Base-by-base conservation (phyloP, 768 basidiomycete genomes). In the Mycena crocata region DNA sequence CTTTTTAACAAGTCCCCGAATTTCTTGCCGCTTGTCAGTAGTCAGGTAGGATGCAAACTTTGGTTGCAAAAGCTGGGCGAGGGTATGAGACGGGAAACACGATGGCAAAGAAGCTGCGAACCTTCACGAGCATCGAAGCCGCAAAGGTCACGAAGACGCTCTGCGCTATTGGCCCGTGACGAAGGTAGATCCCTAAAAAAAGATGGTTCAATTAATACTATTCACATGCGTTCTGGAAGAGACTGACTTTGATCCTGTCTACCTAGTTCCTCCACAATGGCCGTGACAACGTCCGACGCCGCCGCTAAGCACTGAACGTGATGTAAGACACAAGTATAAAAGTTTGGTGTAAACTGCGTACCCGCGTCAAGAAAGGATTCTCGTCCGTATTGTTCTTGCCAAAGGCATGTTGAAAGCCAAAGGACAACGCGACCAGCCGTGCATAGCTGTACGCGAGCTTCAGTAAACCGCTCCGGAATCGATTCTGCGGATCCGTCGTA, bases 91-190 rank as follows among this genome's bases (percentile, higher is more conserved):
- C 45, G 12, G 21, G 26, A 28, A 19, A 12, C 21, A 8, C n/a
- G 49, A n/a, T n/a, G 34, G 44, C 26, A 6, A n/a, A 42, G 19
- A 32, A 56, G 58, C 31, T 8, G 28, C 78, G 52, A 73, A 90
- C 91, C 83, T 95, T 94, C 68, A 95, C 85, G 19, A 95, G 82
- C 82, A 95, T 95, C 2, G 93, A 90, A 12, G 90, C 88, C 13
- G 93, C 93, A 67, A 94, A 94, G 0, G 90, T 92, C 28, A 89
- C 84, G 70, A 94, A 93, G 13, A 94, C 89, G 65, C 88, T 90
- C 69, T 94, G 90, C 0, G 90, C 89, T 73, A 93, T 93, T 2
- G 93, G 92, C 0, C 92, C 93, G 73, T 92, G 90, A 5, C 89
- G 85, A 56, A 90, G 83, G 66, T 85, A 89, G 30, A 82, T 78